Evolutionary conservation across 768 basidiomycete species (phyloP).

Genomic region (Leccinum boreale): DNA sequence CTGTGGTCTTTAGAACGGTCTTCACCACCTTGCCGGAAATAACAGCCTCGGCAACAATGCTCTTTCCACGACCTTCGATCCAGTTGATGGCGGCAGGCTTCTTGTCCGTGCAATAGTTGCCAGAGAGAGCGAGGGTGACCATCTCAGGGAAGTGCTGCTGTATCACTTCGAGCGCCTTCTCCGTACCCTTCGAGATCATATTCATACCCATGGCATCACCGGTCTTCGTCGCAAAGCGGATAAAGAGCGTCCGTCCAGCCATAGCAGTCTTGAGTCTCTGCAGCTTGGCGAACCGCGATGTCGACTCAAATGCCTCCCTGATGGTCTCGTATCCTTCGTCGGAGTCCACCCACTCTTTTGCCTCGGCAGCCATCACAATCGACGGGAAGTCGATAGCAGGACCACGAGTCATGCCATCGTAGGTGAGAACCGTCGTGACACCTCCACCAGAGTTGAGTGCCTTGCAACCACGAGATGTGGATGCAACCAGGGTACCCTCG

Average conservation of each 20-base stretch:
- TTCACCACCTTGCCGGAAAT: constrained; percentile 86
- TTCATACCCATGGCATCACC: constrained; percentile 99
- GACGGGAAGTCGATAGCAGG: constrained; percentile 96
- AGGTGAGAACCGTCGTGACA: constrained; percentile 86
- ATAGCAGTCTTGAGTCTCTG: constrained; percentile 83
- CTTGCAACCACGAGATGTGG: constrained; percentile 96
- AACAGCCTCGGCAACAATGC: constrained; percentile 93
- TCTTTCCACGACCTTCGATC: constrained; percentile 99
- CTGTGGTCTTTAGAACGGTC: constrained; percentile 93
- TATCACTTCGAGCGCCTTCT: constrained; percentile 86
- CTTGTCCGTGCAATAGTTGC: constrained; percentile 99
- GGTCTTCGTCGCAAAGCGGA: constrained; percentile 91
- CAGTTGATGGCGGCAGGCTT: constrained; percentile 99
- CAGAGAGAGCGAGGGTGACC: constrained; percentile 88
- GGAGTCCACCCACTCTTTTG: constrained; percentile 84
- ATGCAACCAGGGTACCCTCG: constrained; percentile 98
- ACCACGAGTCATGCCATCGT: constrained; percentile 97
- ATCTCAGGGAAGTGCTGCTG: constrained; percentile 83
- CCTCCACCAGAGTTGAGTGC: constrained; percentile 96
- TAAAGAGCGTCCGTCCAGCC: constrained; percentile 90
- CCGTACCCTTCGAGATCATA: constrained; percentile 99
- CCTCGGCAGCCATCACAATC: constrained; percentile 73
- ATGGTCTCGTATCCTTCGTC: constrained; percentile 74
- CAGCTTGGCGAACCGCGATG: constrained; percentile 88
- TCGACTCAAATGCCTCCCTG: constrained; percentile 88